Base-by-base conservation (phyloP, 108 stramenopile genomes). In the Nitzschia putrida region DNA sequence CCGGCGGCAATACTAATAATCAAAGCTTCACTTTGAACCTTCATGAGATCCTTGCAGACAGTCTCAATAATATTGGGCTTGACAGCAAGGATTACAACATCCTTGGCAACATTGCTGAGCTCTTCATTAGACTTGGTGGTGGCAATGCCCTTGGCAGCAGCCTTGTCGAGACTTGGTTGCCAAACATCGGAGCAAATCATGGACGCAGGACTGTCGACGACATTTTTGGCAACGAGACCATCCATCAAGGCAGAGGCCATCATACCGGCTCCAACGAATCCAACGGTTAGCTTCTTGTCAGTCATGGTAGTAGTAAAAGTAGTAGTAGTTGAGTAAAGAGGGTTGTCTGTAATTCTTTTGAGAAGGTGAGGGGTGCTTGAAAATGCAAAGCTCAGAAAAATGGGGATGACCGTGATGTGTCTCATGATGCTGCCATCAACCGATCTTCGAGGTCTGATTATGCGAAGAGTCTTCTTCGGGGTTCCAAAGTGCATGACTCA, bases 1-100 rank as follows among this genome's bases (percentile, higher is more conserved):
- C 96, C 96, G 12, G 96, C 96, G n/a, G 93, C 94, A 69, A 97
- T 91, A 29, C 83, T 85, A 53, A 97, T 85, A 44, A 95, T 73
- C 45, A 94, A 60, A 2, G 85, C 83, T 0, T 64, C 70, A 49
- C 66, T 68, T 2, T 53, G 45, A 22, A 80, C 71, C 20, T 70
- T 69, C 53, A 54, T 53, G 44, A 93, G 80, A 64, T 90, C 88
- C 24, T 49, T 41, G 68, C 88, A 90, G 22, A 83, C 86, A 12
- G 67, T 66, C 43, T 63, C 40, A 10, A 90, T 73, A 41, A 82
- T 76, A 53, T 87, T 81, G 8, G 89, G 92, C 29, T 90, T 93
- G 56, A 93, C 92, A 22, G 92, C 92, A 44, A 93, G 43, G 39
- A 93, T 78, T n/a, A 93, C 74, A 37, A 78, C 92, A 67, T 80